Evolutionary conservation across 2,329 filamentous ascomycete genomes (phyloP), one percentile per base, ranked within the genome.

Genomic region (Cryphonectria carpinicola): DNA sequence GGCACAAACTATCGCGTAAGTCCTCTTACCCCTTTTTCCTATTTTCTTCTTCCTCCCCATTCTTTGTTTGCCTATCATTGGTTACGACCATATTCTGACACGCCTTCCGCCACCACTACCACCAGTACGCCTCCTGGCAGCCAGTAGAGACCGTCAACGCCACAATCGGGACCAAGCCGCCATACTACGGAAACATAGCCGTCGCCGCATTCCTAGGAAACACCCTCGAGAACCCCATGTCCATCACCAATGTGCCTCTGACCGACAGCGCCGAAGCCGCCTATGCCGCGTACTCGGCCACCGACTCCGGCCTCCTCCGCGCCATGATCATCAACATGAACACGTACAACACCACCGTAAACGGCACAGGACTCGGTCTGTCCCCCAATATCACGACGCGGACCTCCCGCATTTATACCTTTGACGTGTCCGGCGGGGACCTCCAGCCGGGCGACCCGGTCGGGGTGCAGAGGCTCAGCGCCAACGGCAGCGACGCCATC

Each of bases 401-500:
- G 13, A 79, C 76, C 22, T 74, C 73, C 19, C 78, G 76, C 66
- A 78, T 74, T 28, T 88, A 87, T 71, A 79, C 73, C 3, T 83
- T 89, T 67, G 73, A 78, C 5, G 73, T 86, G 10, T 77, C 75
- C 11, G 76, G 75, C 70, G 70, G 75, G 61, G 74, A 73, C 7
- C 74, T 74, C 28, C 75, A 74, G 0, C 76, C 81, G 2, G 73
- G 70, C 0, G 80, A 89, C 66, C 81, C 43, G 41, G 70, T 76
- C 5, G 65, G 65, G 1, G 73, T 79, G 6, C 74, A 87, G 75
- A 79, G 88, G 37, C 77, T 91, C 43, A 76, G 81, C 65, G 89
- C 89, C 1, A 90, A 90, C 77, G 89, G 89, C 0, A 90, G 87
- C 73, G 88, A 91, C 79, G 88, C 89, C 11, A 84, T 90, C 32